phyloP scores from a whole-genome alignment of 2,329 filamentous ascomycete genomes.

The Colletotrichum sidae region DNA sequence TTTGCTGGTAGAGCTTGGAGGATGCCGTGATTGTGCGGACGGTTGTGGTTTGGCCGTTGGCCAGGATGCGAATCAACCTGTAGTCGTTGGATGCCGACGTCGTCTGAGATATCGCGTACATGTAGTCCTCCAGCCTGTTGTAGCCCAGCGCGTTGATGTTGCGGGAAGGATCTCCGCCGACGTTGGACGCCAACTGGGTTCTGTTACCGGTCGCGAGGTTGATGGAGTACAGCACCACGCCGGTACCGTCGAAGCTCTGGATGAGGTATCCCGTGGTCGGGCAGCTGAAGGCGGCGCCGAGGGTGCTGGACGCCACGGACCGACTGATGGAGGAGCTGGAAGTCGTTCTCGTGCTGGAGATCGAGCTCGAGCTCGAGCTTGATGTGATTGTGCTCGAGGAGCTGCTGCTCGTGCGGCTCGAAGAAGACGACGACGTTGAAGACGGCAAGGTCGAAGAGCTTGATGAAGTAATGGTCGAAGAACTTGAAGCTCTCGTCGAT shows the following conservation, averaged over 20 bases:
- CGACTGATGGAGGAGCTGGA: constrained; percentile 3
- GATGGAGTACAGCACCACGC: constrained; percentile 33
- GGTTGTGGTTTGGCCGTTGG: constrained; percentile 30
- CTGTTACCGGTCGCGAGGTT: constrained; percentile 32
- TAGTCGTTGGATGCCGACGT: not conserved
- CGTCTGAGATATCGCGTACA: constrained; percentile 38
- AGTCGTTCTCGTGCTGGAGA: not conserved
- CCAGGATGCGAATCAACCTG: constrained; percentile 40
- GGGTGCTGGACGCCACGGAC: constrained; percentile 19
- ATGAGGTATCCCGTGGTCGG: constrained; percentile 37
- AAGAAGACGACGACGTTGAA: not conserved
- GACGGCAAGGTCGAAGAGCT: not conserved
- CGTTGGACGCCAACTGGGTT: constrained; percentile 7
- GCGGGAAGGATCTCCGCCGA: constrained; percentile 12
- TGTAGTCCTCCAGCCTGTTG: constrained; percentile 41
- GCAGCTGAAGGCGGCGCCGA: constrained; percentile 27
- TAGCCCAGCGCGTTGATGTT: constrained; percentile 43
- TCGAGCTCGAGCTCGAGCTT: not conserved
- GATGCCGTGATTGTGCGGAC: constrained; percentile 12
- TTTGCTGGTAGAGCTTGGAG: not conserved
- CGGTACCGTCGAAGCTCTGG: constrained; percentile 6
- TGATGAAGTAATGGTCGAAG: constrained; percentile 1
- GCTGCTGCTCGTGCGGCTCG: not conserved
- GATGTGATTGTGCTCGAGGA: not conserved
- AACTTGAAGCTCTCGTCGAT: constrained; percentile 4